phyloP scores from a whole-genome alignment of 495 filamentous ascomycete genomes.

The Penicillium coffeae region DNA sequence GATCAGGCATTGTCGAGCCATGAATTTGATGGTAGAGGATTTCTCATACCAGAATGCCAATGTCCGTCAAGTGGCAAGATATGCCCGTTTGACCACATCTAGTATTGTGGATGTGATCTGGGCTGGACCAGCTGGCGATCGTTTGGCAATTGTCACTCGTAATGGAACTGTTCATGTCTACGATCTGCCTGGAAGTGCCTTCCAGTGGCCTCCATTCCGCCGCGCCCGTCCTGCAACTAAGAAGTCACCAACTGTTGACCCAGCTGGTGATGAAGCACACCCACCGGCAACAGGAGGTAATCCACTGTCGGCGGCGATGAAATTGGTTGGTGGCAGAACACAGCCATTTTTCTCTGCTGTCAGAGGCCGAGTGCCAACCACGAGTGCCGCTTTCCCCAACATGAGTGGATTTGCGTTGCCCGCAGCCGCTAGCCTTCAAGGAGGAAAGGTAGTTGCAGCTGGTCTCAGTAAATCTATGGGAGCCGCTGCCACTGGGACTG shows the following conservation, averaged over 20 bases:
- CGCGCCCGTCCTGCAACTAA: slow-evolving; percentile 48
- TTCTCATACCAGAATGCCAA: slow-evolving; percentile 31
- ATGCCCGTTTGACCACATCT: slow-evolving; percentile 85
- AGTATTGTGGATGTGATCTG: slow-evolving; percentile 87
- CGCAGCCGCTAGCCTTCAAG: slow-evolving; percentile 64
- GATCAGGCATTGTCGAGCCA: slow-evolving; percentile 38
- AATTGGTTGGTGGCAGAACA: slow-evolving; percentile 51
- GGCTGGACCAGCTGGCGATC: slow-evolving; percentile 75
- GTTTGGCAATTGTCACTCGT: slow-evolving; percentile 80
- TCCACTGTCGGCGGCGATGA: slow-evolving; percentile 61
- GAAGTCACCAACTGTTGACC: slow-evolving; percentile 26
- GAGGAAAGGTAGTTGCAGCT: slow-evolving; percentile 75
- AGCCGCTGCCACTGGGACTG: slow-evolving; percentile 72
- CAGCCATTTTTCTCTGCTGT: slow-evolving; percentile 57
- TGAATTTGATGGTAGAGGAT: slow-evolving; percentile 38
- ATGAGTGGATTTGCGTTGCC: slow-evolving; percentile 49
- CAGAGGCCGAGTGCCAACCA: slow-evolving; percentile 45
- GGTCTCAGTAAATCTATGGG: slow-evolving; percentile 81
- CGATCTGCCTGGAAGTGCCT: slow-evolving; percentile 76
- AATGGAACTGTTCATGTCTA: slow-evolving; percentile 92
- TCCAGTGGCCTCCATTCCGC: slow-evolving; percentile 84
- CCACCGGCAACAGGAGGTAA: slow-evolving; percentile 54
- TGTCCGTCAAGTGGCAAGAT: slow-evolving; percentile 80
- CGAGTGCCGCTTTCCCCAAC: slow-evolving; percentile 46
- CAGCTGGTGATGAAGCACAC: slow-evolving; percentile 37